Percentiles rank a stretch among this genome's conserved stretches.
Evolutionary conservation across 257 asterid genomes (phyloP).

Genomic region (Anisodus tanguticus): DNA sequence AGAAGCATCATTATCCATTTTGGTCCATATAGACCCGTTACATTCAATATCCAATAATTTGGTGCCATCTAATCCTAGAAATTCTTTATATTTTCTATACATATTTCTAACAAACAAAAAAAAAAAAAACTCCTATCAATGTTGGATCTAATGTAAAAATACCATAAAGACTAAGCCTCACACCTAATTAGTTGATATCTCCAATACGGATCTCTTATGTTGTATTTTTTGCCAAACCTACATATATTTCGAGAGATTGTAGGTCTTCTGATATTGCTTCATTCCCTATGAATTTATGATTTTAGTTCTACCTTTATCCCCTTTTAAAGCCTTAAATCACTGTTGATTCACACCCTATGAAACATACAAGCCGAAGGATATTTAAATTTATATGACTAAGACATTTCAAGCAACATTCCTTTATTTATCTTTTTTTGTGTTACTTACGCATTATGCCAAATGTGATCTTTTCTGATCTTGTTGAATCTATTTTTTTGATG

Average conservation of each 20-base stretch:
- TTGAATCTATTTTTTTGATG: no score
- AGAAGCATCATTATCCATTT: slow-evolving; percentile 13
- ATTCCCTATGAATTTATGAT: not conserved
- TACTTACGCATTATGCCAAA: not conserved
- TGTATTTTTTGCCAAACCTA: not conserved
- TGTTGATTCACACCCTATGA: not conserved
- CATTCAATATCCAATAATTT: not conserved
- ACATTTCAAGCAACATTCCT: not conserved
- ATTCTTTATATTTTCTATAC: not conserved
- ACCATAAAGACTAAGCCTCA: slow-evolving; percentile 17
- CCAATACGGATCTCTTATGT: not conserved
- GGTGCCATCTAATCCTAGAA: not conserved
- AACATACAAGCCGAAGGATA: not conserved
- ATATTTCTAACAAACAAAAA: not conserved
- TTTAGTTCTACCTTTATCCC: not conserved
- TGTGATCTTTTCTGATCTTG: not conserved
- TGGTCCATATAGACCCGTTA: not conserved
- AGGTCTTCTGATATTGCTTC: not conserved
- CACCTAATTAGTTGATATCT: not conserved
- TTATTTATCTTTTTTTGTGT: not conserved
- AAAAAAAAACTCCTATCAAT: not conserved
- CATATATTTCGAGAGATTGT: not conserved
- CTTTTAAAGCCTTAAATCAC: not conserved
- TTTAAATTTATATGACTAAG: not conserved
- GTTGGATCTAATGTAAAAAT: not conserved